Evolutionary conservation across 192 early-diverging fungal genomes (phyloP).

Genomic region (Mortierella alpina): DNA sequence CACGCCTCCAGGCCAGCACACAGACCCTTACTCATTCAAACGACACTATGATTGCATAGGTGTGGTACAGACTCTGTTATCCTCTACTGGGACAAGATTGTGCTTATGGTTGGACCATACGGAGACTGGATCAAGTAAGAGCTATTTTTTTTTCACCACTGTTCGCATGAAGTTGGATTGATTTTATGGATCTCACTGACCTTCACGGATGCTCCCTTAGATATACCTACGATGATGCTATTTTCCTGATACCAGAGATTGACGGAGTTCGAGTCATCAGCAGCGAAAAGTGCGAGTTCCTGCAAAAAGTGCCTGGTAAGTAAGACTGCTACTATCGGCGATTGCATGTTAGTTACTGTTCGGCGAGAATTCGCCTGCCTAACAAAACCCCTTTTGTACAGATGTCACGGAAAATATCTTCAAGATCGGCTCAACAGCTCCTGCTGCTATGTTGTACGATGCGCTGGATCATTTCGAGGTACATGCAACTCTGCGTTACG

Average conservation of each 20-base stretch:
- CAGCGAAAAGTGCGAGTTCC: conserved; percentile 83
- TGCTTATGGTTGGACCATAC: conserved; percentile 93
- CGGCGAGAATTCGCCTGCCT: not conserved
- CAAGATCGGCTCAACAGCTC: conserved; percentile 93
- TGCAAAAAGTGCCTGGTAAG: conserved; percentile 88
- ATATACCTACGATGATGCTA: conserved; percentile 78
- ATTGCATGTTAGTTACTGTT: not conserved
- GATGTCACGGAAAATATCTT: conserved; percentile 85
- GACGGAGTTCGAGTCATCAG: conserved; percentile 94
- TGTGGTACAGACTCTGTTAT: conserved; percentile 97
- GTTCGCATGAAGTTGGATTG: not conserved
- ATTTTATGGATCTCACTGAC: not conserved
- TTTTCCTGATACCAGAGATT: conserved; percentile 88
- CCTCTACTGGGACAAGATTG: conserved; percentile 83
- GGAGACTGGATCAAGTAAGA: conserved; percentile 86
- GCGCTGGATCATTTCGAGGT: conserved; percentile 78
- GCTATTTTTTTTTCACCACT: not conserved
- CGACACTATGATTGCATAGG: conserved; percentile 60
- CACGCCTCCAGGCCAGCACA: not conserved
- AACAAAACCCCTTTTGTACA: conserved; percentile 22
- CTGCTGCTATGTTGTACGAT: conserved; percentile 93
- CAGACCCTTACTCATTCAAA: not conserved
- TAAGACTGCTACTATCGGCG: not conserved
- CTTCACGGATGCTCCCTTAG: conserved; percentile 38
- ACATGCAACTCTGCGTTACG: not conserved